These are phyloP conservation scores for Nitzschia palea DNA, from an alignment of 108 stramenopile species.

Conservation along the genomic window DNA sequence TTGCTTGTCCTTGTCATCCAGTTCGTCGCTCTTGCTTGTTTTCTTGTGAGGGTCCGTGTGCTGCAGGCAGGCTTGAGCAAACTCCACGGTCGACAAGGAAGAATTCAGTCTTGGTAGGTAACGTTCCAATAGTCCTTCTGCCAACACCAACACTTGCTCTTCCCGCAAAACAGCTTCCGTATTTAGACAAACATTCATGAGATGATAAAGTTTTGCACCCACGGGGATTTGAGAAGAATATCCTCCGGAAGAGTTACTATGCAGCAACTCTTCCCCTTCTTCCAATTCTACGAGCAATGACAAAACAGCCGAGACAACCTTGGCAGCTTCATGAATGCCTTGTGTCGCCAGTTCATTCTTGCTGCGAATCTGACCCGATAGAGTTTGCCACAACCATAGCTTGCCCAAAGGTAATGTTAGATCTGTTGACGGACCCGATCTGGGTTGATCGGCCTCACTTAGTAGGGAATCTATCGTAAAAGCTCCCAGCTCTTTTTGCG, in stretches of 20 bases:
- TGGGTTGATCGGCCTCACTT: conserved; percentile 18
- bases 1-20: conserved; percentile 31
- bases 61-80: conserved; percentile 23
- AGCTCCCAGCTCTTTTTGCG: conserved; percentile 32
- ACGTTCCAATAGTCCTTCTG: conserved; percentile 25
- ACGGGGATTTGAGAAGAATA: conserved; percentile 25
- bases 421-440: not conserved
- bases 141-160: conserved; percentile 24
- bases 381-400: conserved; percentile 76
- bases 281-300: conserved; percentile 56
- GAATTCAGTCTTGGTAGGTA: conserved; percentile 11
- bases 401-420: conserved; percentile 55
- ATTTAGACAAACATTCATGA: conserved; percentile 71
- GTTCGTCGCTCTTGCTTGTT: not conserved
- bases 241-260: not conserved
- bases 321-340: conserved; percentile 32
- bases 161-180: conserved; percentile 60
- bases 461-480: conserved; percentile 46
- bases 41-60: conserved; percentile 31
- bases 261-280: conserved; percentile 20
- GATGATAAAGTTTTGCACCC: conserved; percentile 79
- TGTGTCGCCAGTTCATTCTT: conserved; percentile 18
- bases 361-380: conserved; percentile 41
- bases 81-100: not conserved
- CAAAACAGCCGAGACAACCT: conserved; percentile 47